Base-by-base conservation (phyloP, 495 filamentous ascomycete genomes). In the Tricharina praecox region DNA sequence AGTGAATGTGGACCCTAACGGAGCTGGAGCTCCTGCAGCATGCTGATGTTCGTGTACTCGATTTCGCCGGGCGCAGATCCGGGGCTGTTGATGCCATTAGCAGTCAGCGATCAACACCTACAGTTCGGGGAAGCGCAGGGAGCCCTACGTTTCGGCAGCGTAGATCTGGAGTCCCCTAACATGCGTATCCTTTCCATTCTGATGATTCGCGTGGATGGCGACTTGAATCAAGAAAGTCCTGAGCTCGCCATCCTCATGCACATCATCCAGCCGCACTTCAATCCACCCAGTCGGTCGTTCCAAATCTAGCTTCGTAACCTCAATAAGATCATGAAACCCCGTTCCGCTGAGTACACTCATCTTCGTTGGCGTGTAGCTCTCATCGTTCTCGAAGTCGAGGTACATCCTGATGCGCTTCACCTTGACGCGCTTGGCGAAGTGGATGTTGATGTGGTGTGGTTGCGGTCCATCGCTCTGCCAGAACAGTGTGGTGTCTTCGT, bases 141-240 rank as follows among this genome's bases (percentile, higher is more conserved):
- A 21, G n/a, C 54, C 56, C 25, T 48, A 59, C 56, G 47, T 42
- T 30, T 95, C 86, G 34, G 70, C 64, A 3, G 83, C 82, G 61
- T 85, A 97, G 21, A 97, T 76, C 70, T 95, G 87, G 61, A 97
- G 71, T 0, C 84, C 88, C 30, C 90, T 77, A 33, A 97, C 76
- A 70, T 97, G 90, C 2, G 90, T 97, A 62, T 97, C 90, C 61
- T 97, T 97, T 47, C 90, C 90, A 63, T 97, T 97, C 68, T 97
- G 90, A 65, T 97, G 90, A 55, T 97, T 97, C 66, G 94, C 92
- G 48, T 84, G 72, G 52, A 97, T 73, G 42, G 75, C 74, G 43
- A 96, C 76, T 62, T 94, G 85, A 10, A 95, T 69, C 36, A 96
- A 73, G 66, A 81, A 92, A 28, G 79, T 83, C 50, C 83, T 75